Base-by-base conservation (phyloP, 345 rosid species). In the Schrenkiella parvula region DNA sequence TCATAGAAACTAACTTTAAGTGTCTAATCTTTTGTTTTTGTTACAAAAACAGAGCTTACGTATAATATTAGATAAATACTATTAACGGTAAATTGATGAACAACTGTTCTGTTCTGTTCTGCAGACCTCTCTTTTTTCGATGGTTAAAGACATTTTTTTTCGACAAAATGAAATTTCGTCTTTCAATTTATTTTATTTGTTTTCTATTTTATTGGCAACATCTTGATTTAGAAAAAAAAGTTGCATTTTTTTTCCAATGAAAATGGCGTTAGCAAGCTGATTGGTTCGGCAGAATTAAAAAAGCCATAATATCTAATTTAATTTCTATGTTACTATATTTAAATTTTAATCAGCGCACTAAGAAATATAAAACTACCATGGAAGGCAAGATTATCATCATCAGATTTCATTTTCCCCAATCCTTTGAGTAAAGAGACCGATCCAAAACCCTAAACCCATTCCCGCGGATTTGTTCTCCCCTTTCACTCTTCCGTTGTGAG, bases 361-460 rank as follows among this genome's bases (percentile, higher is more conserved):
- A 32, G 15, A 31, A 28, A 64, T 14, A 65, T 47, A 66, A 73
- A 52, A 64, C 22, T 14, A 19, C 25, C 9, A 12, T 13, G 50
- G 13, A 43, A 55, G 51, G 59, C 38, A 21, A 15, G 29, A 21
- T 32, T 6, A 58, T 60, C 56, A 68, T 32, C 69, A 43, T 60
- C 68, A 68, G 48, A 75, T 60, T 63, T 64, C 61, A 38, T 59
- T 67, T 67, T 12, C 65, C 64, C 74, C 66, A 15, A 57, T 66
- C 51, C 23, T 54, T 5, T 9, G 54, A 26, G 54, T 42, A 57
- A 8, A 35, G 60, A 73, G 57, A 23, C 15, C 50, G 54, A 76
- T 76, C 75, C 71, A 70, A 76, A 76, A 64, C 80, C 80, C 73
- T 69, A 76, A 68, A 67, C 75, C 75, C 65, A 39, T 38, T 46